Evolutionary conservation across 257 asterid species (phyloP).

Genomic region (Solanum ahanhuiri): DNA sequence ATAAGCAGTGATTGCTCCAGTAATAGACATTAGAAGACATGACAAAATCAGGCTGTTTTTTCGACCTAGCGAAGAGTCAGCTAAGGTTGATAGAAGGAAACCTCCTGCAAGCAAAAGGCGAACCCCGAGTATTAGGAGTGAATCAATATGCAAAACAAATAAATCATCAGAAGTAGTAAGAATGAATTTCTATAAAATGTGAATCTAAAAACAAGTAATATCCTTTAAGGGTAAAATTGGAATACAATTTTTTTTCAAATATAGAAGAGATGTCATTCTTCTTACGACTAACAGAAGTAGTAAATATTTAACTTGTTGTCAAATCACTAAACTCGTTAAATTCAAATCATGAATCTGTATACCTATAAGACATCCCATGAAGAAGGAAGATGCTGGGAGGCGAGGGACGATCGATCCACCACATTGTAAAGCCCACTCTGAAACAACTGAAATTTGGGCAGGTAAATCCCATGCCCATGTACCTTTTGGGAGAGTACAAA

Average conservation of each 20-base stretch:
- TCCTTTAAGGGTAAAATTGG: background rate
- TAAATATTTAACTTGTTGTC: background rate
- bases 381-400: background rate
- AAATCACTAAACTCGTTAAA: background rate
- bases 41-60: background rate
- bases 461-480: background rate
- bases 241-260: background rate
- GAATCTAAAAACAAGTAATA: background rate
- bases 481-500: background rate
- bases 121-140: background rate
- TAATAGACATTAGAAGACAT: background rate
- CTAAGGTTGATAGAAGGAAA: background rate
- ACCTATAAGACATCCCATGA: background rate
- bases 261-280: background rate
- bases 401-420: background rate
- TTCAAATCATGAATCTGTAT: background rate
- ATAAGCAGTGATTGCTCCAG: background rate
- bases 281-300: background rate
- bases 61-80: background rate
- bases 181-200: background rate
- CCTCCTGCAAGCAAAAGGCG: background rate
- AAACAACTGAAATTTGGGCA: background rate
- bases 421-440: background rate
- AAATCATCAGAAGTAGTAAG: background rate
- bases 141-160: background rate